phyloP scores from a whole-genome alignment of 495 filamentous ascomycete species.

The Penicillium simplicissimum region DNA sequence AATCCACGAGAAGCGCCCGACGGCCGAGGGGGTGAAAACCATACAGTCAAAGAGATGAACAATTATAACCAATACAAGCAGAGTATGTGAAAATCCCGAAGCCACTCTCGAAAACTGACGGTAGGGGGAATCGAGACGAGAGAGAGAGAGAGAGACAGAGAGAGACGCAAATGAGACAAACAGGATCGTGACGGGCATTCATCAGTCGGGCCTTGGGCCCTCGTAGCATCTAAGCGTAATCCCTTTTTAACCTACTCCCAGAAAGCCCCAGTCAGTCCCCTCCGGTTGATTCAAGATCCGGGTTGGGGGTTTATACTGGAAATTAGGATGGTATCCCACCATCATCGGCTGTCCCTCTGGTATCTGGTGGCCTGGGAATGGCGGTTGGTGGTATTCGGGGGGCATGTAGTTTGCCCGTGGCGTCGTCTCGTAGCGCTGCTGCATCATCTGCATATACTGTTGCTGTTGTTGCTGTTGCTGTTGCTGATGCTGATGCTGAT shows the following conservation, averaged over 20 bases:
- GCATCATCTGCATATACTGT: constrained; percentile 43
- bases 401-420: constrained; percentile 40
- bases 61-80: constrained; percentile 9
- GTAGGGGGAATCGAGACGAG: constrained; percentile 17
- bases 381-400: constrained; percentile 37
- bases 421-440: constrained; percentile 41
- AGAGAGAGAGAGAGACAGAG: not conserved
- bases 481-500: constrained; percentile 36
- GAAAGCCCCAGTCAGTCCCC: constrained; percentile 50
- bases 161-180: constrained; percentile 8
- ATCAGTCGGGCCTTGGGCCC: constrained; percentile 23
- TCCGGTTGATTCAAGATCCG: constrained; percentile 46
- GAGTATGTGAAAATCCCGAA: not conserved
- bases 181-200: constrained; percentile 31
- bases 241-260: constrained; percentile 45
- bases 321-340: constrained; percentile 40
- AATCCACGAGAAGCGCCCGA: constrained; percentile 14
- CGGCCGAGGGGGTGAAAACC: not conserved
- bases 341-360: constrained; percentile 40
- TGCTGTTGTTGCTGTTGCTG: constrained; percentile 28
- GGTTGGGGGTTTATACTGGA: constrained; percentile 41
- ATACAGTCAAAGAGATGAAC: not conserved
- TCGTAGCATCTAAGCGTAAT: constrained; percentile 21
- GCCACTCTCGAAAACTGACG: constrained; percentile 2
- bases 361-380: constrained; percentile 33